A percentile compares a stretch with the other conserved stretches of the same genome.
Evolutionary conservation across 2,329 filamentous ascomycete species (phyloP).

Genomic region (Colletotrichum zoysiae): DNA sequence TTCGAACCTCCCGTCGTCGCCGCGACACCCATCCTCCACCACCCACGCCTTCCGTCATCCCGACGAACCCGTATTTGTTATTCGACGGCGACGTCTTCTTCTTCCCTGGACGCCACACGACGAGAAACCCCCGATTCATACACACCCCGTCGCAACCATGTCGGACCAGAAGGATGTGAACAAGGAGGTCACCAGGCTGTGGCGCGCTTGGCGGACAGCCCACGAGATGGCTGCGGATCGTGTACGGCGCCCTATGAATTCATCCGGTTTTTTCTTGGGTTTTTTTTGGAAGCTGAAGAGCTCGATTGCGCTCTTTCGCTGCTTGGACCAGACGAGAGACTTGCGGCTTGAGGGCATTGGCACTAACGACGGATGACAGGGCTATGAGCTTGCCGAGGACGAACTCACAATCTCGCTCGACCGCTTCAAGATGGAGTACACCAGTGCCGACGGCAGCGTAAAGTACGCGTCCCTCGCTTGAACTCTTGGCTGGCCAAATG

Average conservation of each 20-base stretch:
- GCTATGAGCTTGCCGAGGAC: slow-evolving; percentile 91
- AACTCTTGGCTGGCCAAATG: background rate
- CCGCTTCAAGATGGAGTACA: slow-evolving; percentile 81
- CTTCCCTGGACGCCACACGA: background rate
- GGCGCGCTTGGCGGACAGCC: slow-evolving; percentile 93
- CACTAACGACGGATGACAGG: slow-evolving; percentile 65
- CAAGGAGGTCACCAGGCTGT: slow-evolving; percentile 76
- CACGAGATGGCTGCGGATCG: slow-evolving; percentile 95
- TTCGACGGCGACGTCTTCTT: slow-evolving; percentile 6
- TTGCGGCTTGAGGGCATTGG: background rate
- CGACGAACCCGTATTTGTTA: background rate
- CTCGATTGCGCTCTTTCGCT: no score
- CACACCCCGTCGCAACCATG: slow-evolving; percentile 47
- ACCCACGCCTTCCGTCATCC: slow-evolving; percentile 8
- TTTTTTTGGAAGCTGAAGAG: no score
- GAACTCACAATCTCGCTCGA: slow-evolving; percentile 89
- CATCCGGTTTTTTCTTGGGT: background rate
- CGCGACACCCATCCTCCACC: slow-evolving; percentile 11
- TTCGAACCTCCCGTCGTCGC: slow-evolving; percentile 19
- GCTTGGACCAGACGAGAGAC: background rate
- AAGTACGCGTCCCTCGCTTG: slow-evolving; percentile 69
- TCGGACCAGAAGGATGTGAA: slow-evolving; percentile 62
- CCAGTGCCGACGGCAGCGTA: slow-evolving; percentile 77
- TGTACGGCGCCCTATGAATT: slow-evolving; percentile 67
- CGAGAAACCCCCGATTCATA: background rate